These are phyloP conservation scores for Candida sakaeoensis DNA, from an alignment of 805 yeast species.

Conservation along the genomic window DNA sequence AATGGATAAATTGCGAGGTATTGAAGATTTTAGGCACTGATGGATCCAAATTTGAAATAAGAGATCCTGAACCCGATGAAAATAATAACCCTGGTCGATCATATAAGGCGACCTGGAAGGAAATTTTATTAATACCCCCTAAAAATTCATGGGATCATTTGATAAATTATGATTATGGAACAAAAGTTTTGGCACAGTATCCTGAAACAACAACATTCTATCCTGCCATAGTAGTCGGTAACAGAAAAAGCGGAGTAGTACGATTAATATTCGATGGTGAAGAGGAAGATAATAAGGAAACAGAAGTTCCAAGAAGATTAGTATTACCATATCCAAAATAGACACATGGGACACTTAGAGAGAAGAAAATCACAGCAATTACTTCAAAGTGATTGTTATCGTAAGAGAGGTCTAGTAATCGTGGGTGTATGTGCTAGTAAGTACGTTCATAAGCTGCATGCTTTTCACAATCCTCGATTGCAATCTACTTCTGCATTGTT, in stretches of 20 bases:
- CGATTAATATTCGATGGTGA: conserved; percentile 90
- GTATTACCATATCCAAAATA: conserved; percentile 68
- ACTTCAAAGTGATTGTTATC: too few species aligned
- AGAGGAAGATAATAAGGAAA: conserved; percentile 93
- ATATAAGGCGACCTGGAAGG: conserved; percentile 79
- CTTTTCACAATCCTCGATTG: too few species aligned
- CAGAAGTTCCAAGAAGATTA: conserved; percentile 81
- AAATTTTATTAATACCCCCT: conserved; percentile 69
- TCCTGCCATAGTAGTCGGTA: conserved; percentile 85
- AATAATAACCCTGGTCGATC: conserved; percentile 82
- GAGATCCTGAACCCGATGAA: conserved; percentile 98
- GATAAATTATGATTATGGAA: conserved; percentile 63
- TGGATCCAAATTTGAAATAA: conserved; percentile 77
- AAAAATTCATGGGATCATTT: conserved; percentile 22
- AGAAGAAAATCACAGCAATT: too few species aligned
- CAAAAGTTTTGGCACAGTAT: conserved; percentile 85
- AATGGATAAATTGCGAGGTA: conserved; percentile 96
- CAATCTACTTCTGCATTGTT: too few species aligned
- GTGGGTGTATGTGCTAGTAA: too few species aligned
- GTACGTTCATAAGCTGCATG: too few species aligned
- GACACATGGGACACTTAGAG: too few species aligned
- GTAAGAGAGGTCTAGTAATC: too few species aligned
- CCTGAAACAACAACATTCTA: conserved; percentile 98
- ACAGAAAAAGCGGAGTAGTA: conserved; percentile 71
- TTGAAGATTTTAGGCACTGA: conserved; percentile 68